A percentile compares a stretch with the other conserved stretches of the same genome.
These are phyloP conservation scores for Globisporangium megalacanthum DNA, from an alignment of 352 stramenopile species.

Conservation along the genomic window DNA sequence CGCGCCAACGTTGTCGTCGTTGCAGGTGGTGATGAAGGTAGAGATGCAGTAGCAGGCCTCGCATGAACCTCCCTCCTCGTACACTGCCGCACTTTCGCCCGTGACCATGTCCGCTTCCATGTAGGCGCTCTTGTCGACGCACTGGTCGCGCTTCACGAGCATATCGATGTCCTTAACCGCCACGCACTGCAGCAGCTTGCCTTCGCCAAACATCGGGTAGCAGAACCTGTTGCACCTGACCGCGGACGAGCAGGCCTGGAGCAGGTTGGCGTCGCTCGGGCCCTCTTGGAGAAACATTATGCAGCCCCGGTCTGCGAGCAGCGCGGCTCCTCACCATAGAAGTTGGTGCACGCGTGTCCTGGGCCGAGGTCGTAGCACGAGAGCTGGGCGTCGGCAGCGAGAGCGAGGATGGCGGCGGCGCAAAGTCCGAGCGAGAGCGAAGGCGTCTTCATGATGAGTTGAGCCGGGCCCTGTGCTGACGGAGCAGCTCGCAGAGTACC, in stretches of 20 bases:
- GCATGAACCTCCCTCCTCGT: neutral
- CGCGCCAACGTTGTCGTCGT: neutral
- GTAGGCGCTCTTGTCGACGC: neutral
- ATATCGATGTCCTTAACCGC: neutral
- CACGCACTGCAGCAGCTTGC: slow-evolving; percentile 1
- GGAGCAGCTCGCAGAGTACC: slow-evolving; percentile 72
- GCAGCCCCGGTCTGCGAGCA: neutral
- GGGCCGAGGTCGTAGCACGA: slow-evolving; percentile 13
- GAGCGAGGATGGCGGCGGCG: no score
- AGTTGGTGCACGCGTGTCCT: neutral
- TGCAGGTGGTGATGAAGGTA: neutral
- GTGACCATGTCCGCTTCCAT: neutral
- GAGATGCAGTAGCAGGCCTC: neutral
- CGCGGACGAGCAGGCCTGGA: neutral
- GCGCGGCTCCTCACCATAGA: neutral
- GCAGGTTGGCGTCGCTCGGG: neutral
- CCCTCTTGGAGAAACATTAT: neutral
- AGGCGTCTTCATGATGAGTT: slow-evolving; percentile 56
- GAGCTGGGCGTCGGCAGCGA: slow-evolving; percentile 50
- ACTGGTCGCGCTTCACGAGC: neutral
- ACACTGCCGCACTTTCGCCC: neutral
- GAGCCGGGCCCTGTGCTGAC: slow-evolving; percentile 57
- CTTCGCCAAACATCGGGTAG: slow-evolving; percentile 1
- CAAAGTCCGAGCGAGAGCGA: no score
- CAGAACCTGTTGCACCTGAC: neutral